Percentiles rank a stretch among this genome's conserved stretches.
Conservation (phyloP, 768 basidiomycete species). For the Chalciporus sphaerocephalus region DNA sequence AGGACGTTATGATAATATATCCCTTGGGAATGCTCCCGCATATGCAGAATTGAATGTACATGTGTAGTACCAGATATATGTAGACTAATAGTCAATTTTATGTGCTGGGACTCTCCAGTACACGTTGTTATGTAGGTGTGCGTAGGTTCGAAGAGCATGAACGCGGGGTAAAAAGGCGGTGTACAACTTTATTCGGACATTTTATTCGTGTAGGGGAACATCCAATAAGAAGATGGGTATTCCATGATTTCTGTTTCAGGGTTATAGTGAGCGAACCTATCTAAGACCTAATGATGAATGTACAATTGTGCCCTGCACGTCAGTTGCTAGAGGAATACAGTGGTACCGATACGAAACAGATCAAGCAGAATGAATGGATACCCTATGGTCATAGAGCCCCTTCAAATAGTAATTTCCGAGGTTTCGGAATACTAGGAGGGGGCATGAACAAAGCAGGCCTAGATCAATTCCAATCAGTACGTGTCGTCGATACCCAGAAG, state of each 20-base stretch:
- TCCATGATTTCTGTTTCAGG: no score
- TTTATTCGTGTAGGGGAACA: no score
- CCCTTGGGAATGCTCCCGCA: background rate
- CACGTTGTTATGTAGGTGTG: background rate
- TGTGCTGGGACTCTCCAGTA: background rate
- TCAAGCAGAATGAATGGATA: background rate
- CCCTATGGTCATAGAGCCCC: constrained; percentile 21
- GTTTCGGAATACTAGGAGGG: constrained; percentile 31
- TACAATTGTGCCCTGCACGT: background rate
- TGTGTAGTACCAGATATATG: no score
- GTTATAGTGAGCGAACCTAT: no score
- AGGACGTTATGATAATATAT: background rate
- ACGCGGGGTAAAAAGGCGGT: no score
- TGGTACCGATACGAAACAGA: background rate
- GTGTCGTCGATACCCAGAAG: no score
- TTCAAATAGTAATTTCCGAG: constrained; percentile 35
- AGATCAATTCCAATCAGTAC: constrained; percentile 5
- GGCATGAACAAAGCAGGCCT: constrained; percentile 37
- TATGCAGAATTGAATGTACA: no score
- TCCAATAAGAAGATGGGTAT: no score
- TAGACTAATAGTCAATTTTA: background rate
- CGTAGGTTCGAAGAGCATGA: background rate
- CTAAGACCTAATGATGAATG: no score
- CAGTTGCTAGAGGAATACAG: background rate
- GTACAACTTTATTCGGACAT: no score